Percentiles rank a stretch among this genome's conserved stretches.
These are phyloP conservation scores for Ophiorrhiza pumila DNA, from an alignment of 257 asterid genomes.

Conservation along the genomic window DNA sequence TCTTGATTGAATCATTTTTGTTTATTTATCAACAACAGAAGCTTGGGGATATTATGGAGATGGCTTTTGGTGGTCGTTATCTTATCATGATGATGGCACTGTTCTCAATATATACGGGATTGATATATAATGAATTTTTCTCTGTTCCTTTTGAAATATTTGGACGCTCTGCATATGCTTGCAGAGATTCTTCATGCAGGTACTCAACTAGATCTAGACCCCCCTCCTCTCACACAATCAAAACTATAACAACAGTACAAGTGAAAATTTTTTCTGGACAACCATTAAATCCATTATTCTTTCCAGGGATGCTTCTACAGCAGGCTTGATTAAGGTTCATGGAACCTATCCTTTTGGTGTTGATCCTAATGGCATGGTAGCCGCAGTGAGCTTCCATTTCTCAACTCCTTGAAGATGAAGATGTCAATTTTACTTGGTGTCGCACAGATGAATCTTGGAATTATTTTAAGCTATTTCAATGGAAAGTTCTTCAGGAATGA, in stretches of 20 bases:
- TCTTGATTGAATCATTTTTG: not conserved
- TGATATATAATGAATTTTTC: slow-evolving; percentile 57
- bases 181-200: slow-evolving; percentile 59
- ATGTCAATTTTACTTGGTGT: slow-evolving; percentile 66
- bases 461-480: slow-evolving; percentile 53
- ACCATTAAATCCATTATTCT: slow-evolving; percentile 17
- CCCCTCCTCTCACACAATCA: not conserved
- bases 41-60: slow-evolving; percentile 70
- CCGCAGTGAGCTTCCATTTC: slow-evolving; percentile 66
- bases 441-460: slow-evolving; percentile 66
- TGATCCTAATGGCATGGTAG: slow-evolving; percentile 68
- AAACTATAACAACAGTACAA: not conserved
- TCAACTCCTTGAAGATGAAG: slow-evolving; percentile 69
- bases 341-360: slow-evolving; percentile 60
- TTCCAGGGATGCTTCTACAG: slow-evolving; percentile 51
- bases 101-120: slow-evolving; percentile 66
- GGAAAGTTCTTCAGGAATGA: slow-evolving; percentile 48
- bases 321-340: slow-evolving; percentile 48
- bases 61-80: slow-evolving; percentile 72
- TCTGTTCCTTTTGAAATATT: slow-evolving; percentile 63
- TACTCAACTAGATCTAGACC: slow-evolving; percentile 18
- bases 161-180: slow-evolving; percentile 55
- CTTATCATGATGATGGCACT: slow-evolving; percentile 64
- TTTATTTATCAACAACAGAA: slow-evolving; percentile 38
- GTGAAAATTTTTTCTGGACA: not conserved